Evolutionary conservation across 306 rosid genomes (phyloP), one percentile per base, ranked within the genome.

Genomic region (Dalbergia oliveri): DNA sequence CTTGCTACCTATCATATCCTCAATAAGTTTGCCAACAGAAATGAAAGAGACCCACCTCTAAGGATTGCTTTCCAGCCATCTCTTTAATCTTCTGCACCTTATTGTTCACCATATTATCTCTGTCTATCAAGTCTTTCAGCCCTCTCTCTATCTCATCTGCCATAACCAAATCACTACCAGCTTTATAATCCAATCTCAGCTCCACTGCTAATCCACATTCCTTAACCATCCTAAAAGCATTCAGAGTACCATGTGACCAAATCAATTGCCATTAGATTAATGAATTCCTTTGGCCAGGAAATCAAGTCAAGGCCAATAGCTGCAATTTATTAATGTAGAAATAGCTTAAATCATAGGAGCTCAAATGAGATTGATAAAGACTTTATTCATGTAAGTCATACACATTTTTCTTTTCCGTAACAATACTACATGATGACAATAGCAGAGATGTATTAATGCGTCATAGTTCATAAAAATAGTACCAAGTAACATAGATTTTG

Each of bases 141-240:
- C 88, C 94, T 58, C 63, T 64, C 72, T 78, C 87, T 31, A 91
- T 82, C 85, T 88, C 88, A 11, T 85, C 89, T 5, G 92, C 90
- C 79, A 43, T n/a, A 8, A 88, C 88, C n/a, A 75, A 56, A 71
- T 75, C 89, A 79, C 68, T 57, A 15, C 81, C 83, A 0, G 6
- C 41, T 78, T 65, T 81, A 69, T 89, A 89, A n/a, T 88, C 88
- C 76, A 89, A 7, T 65, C 77, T 86, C 81, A 89, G 7, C 76
- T 88, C 88, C 69, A 83, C 33, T 1, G 88, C 91, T 44, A 89
- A 49, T 4, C 87, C 83, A 8, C 23, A 61, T 70, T 88, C 91
- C 79, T 23, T 88, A 76, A 84, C 91, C 94, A 89, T 75, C 57
- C 53, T 66, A 76, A 75, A 88, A 43, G 94, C 97, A 62, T 88